These are phyloP conservation scores for Trichosanthes truncata DNA, from an alignment of 306 rosid species.

Conservation along the genomic window DNA sequence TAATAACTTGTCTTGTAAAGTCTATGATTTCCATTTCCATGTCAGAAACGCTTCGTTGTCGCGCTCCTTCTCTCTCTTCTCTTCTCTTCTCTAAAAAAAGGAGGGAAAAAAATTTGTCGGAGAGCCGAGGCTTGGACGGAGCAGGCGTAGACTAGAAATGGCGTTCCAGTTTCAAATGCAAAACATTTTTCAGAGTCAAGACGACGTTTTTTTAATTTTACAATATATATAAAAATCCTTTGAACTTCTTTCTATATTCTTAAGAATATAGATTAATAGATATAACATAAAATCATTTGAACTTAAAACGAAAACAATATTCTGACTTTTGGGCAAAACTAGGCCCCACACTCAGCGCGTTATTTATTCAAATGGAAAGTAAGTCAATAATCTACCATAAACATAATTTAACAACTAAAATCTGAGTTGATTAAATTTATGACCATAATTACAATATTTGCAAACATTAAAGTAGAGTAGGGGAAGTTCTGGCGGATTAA, in stretches of 20 bases:
- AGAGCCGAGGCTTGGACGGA: background rate
- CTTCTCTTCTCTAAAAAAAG: background rate
- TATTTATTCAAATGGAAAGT: background rate
- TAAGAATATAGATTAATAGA: too few species aligned
- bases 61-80: slow-evolving; percentile 2
- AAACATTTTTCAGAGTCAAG: background rate
- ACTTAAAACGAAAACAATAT: background rate
- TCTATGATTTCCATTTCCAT: slow-evolving; percentile 2
- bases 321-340: background rate
- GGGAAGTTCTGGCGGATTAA: background rate
- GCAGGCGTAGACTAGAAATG: background rate
- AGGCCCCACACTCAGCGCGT: background rate
- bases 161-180: background rate
- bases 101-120: background rate
- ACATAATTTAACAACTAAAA: background rate
- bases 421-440: background rate
- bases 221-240: background rate
- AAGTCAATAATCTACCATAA: background rate
- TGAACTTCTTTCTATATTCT: too few species aligned
- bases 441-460: background rate
- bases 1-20: background rate
- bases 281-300: background rate
- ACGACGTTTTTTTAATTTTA: background rate
- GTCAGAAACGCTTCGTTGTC: background rate
- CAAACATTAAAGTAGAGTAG: background rate